Percentiles rank a stretch among this genome's conserved stretches.
Conservation (phyloP, 1,284 basidiomycete genomes). For the Athelia sp. region DNA sequence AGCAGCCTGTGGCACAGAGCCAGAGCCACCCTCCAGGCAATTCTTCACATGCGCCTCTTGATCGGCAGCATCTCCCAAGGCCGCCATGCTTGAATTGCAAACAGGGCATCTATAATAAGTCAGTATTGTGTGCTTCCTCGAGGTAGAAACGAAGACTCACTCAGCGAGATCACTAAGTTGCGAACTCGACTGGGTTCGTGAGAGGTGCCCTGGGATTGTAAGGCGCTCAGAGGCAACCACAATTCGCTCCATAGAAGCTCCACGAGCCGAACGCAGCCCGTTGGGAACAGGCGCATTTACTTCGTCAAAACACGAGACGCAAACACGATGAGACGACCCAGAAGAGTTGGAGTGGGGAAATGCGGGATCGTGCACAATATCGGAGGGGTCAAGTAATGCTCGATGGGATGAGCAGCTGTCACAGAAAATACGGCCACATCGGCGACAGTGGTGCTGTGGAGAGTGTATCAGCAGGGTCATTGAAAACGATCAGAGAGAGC, state of each 20-base stretch:
- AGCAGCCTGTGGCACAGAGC: conserved; percentile 58
- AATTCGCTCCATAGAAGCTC: conserved; percentile 66
- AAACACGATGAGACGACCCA: conserved; percentile 70
- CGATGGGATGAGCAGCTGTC: conserved; percentile 81
- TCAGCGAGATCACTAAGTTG: conserved; percentile 84
- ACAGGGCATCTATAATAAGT: conserved; percentile 74
- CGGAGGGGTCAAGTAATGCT: conserved; percentile 67
- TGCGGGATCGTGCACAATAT: conserved; percentile 78
- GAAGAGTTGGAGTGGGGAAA: conserved; percentile 41
- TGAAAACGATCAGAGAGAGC: conserved; percentile 27
- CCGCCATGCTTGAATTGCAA: conserved; percentile 68
- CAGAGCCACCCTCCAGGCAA: conserved; percentile 79
- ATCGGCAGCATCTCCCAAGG: conserved; percentile 54
- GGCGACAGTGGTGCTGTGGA: conserved; percentile 77
- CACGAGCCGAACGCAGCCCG: conserved; percentile 43
- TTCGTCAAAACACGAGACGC: conserved; percentile 71
- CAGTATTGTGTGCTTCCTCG: neutral
- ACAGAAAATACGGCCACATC: conserved; percentile 88
- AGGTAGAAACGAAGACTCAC: conserved; percentile 35
- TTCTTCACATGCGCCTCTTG: conserved; percentile 80
- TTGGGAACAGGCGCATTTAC: conserved; percentile 56
- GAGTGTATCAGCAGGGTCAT: conserved; percentile 9
- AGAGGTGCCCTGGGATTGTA: conserved; percentile 51
- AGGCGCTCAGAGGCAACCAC: conserved; percentile 65
- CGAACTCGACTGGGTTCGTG: conserved; percentile 67